These are phyloP conservation scores for Ophiostoma quercus DNA, from an alignment of 2,329 filamentous ascomycete species.

Conservation along the genomic window DNA sequence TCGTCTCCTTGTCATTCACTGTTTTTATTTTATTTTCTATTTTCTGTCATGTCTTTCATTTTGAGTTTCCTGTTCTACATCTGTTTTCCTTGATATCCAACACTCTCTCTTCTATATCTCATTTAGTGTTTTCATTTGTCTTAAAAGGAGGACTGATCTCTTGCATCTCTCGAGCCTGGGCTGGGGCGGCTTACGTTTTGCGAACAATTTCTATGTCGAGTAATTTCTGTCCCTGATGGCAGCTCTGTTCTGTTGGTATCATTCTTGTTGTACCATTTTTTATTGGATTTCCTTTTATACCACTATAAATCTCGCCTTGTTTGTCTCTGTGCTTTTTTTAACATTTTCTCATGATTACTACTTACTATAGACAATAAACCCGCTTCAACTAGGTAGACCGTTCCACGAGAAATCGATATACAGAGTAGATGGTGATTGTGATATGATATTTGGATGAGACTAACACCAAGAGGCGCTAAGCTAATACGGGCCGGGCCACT, in stretches of 20 bases:
- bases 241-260: neutral
- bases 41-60: neutral
- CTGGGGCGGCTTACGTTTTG: neutral
- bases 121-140: neutral
- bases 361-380: neutral
- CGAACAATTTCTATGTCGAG: neutral
- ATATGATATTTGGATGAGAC: neutral
- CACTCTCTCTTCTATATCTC: neutral
- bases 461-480: neutral
- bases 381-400: neutral
- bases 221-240: neutral
- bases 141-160: neutral
- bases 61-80: neutral
- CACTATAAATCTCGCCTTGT: neutral
- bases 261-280: neutral
- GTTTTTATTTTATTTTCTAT: neutral
- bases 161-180: neutral
- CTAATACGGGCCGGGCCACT: conserved; percentile 4
- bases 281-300: neutral
- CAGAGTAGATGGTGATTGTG: neutral
- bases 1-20: neutral
- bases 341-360: neutral
- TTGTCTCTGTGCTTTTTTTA: neutral
- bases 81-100: neutral
- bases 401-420: neutral